Conservation (phyloP, 2,329 filamentous ascomycete genomes). For the Didymosphaeria variabile region DNA sequence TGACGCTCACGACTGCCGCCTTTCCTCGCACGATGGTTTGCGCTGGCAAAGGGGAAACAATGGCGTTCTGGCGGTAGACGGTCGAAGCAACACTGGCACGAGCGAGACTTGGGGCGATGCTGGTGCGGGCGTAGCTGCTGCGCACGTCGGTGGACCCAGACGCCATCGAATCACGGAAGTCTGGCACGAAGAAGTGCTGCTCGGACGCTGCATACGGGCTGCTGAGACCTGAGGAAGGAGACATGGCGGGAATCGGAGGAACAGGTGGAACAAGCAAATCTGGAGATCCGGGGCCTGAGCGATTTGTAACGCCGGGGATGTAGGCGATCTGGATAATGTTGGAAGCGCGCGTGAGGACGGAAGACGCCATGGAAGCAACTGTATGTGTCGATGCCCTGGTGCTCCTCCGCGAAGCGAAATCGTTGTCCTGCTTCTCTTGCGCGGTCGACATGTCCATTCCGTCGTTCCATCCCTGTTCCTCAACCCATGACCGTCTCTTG, state of each 20-base stretch:
- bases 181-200: slow-evolving; percentile 93
- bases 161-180: slow-evolving; percentile 90
- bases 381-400: slow-evolving; percentile 82
- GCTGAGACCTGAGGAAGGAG: slow-evolving; percentile 64
- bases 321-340: slow-evolving; percentile 99
- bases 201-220: slow-evolving; percentile 69
- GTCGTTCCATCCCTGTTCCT: slow-evolving; percentile 64
- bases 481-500: slow-evolving; percentile 68
- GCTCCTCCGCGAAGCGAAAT: slow-evolving; percentile 63
- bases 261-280: slow-evolving; percentile 87
- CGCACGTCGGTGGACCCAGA: slow-evolving; percentile 72
- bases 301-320: slow-evolving; percentile 95
- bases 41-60: slow-evolving; percentile 79
- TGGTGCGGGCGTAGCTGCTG: slow-evolving; percentile 56
- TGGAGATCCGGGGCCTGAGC: slow-evolving; percentile 84
- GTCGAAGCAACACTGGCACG: slow-evolving; percentile 80
- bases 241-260: slow-evolving; percentile 79
- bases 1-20: slow-evolving; percentile 92
- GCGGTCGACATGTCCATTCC: slow-evolving; percentile 61
- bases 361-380: slow-evolving; percentile 92
- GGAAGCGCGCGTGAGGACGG: slow-evolving; percentile 91
- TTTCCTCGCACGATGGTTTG: slow-evolving; percentile 88
- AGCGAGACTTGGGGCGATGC: slow-evolving; percentile 59
- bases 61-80: slow-evolving; percentile 90
- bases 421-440: slow-evolving; percentile 66